Percentiles rank a stretch among this genome's conserved stretches.
Conservation (phyloP, 2,329 filamentous ascomycete genomes). For the Aspergillus puulaauensis region DNA sequence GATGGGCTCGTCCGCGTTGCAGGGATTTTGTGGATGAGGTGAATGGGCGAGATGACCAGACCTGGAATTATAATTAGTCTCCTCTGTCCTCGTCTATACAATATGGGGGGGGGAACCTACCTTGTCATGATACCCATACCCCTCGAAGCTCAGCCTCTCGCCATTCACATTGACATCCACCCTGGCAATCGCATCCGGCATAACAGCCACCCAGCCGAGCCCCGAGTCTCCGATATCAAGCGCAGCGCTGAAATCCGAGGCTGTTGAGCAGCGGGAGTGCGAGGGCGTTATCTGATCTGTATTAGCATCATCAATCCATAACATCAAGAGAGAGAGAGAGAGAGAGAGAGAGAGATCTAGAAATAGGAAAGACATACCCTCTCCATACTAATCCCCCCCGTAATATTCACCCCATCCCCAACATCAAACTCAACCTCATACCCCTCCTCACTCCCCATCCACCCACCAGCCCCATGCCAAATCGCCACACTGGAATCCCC, state of each 20-base stretch:
- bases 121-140: conserved; percentile 49
- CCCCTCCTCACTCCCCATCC: neutral
- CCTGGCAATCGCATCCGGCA: conserved; percentile 34
- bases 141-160: conserved; percentile 32
- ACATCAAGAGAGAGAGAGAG: too few species aligned
- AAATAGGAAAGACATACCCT: neutral
- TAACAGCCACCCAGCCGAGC: conserved; percentile 40
- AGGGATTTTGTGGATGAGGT: conserved; percentile 11
- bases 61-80: conserved; percentile 26
- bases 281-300: neutral
- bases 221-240: neutral
- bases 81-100: neutral
- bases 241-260: neutral
- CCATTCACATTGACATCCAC: conserved; percentile 34
- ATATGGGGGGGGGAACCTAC: conserved; percentile 15
- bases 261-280: conserved; percentile 3
- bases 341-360: too few species aligned
- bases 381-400: conserved; percentile 12
- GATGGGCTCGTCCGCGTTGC: conserved; percentile 48
- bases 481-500: neutral
- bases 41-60: conserved; percentile 45
- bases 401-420: neutral
- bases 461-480: conserved; percentile 3
- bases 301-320: neutral
- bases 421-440: conserved; percentile 12